Conservation (phyloP, 306 rosid genomes). For the Trifolium repens region DNA sequence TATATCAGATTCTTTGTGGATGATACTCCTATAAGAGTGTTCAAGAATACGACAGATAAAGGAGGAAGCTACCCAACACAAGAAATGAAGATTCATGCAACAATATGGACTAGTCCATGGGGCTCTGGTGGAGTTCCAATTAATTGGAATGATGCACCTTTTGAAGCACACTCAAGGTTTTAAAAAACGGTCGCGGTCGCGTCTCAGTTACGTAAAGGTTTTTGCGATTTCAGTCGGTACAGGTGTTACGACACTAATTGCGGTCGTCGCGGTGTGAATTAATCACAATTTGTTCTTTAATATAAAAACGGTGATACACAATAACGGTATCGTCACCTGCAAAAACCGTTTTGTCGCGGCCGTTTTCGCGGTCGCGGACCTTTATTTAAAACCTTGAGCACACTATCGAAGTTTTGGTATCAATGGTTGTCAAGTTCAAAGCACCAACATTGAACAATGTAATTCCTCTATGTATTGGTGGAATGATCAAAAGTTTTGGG, state of each 20-base stretch:
- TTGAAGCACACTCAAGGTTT: constrained; percentile 10
- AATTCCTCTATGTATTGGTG: constrained; percentile 21
- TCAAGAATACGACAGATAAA: not conserved
- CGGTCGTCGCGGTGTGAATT: too few relatives aligned
- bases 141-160: constrained; percentile 40
- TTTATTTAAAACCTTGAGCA: too few relatives aligned
- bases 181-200: too few relatives aligned
- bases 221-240: too few relatives aligned
- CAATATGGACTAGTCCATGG: constrained; percentile 45
- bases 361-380: too few relatives aligned
- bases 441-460: constrained; percentile 11
- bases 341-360: too few relatives aligned
- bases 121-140: not conserved
- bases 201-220: too few relatives aligned
- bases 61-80: constrained; percentile 36
- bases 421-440: constrained; percentile 3
- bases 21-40: constrained; percentile 28
- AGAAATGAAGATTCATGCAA: constrained; percentile 30
- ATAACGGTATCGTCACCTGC: too few relatives aligned
- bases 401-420: constrained; percentile 34
- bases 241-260: too few relatives aligned
- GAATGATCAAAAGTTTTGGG: constrained; percentile 12
- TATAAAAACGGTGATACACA: too few relatives aligned
- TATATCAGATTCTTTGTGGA: constrained; percentile 42
- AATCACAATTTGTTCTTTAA: too few relatives aligned